Percentiles rank a stretch among this genome's conserved stretches.
phyloP scores from a whole-genome alignment of 805 yeast species.

The Yueomyces sinensis region DNA sequence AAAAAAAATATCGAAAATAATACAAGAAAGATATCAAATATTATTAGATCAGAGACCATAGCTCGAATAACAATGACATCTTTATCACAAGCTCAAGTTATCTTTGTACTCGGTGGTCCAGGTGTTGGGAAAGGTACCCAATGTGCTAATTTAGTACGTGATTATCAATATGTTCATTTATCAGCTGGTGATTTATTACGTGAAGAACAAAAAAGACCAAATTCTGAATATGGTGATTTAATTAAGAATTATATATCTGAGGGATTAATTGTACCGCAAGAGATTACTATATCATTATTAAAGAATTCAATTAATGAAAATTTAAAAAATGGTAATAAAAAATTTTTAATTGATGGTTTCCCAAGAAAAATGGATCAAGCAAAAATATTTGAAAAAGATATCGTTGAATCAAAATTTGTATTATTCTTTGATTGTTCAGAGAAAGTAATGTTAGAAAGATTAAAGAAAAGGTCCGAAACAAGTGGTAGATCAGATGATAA shows the following conservation, averaged over 20 bases:
- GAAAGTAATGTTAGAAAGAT: slow-evolving; percentile 67
- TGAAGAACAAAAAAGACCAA: slow-evolving; percentile 77
- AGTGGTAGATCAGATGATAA: slow-evolving; percentile 92
- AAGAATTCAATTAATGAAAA: slow-evolving; percentile 61
- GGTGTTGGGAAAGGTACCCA: slow-evolving; percentile 98
- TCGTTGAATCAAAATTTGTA: slow-evolving; percentile 58
- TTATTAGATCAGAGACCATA: no score
- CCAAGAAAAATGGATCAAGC: slow-evolving; percentile 99
- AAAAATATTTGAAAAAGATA: slow-evolving; percentile 68
- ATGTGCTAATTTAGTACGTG: slow-evolving; percentile 70
- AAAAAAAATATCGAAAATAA: no score
- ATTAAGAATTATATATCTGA: slow-evolving; percentile 76
- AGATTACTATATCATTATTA: slow-evolving; percentile 71
- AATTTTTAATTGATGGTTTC: slow-evolving; percentile 87
- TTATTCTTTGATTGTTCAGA: slow-evolving; percentile 77
- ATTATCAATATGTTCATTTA: slow-evolving; percentile 72
- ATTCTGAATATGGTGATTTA: slow-evolving; percentile 73
- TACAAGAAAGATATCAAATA: no score
- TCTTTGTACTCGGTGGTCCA: slow-evolving; percentile 93
- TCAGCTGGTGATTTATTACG: slow-evolving; percentile 95
- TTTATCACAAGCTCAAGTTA: slow-evolving; percentile 58
- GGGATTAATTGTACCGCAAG: slow-evolving; percentile 89
- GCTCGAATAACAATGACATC: slow-evolving; percentile 30
- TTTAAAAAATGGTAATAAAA: slow-evolving; percentile 34
- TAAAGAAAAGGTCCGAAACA: slow-evolving; percentile 85